Percentiles rank a stretch among this genome's conserved stretches.
phyloP scores from a whole-genome alignment of 441 rosid species.

The Syzygium syzygioides region DNA sequence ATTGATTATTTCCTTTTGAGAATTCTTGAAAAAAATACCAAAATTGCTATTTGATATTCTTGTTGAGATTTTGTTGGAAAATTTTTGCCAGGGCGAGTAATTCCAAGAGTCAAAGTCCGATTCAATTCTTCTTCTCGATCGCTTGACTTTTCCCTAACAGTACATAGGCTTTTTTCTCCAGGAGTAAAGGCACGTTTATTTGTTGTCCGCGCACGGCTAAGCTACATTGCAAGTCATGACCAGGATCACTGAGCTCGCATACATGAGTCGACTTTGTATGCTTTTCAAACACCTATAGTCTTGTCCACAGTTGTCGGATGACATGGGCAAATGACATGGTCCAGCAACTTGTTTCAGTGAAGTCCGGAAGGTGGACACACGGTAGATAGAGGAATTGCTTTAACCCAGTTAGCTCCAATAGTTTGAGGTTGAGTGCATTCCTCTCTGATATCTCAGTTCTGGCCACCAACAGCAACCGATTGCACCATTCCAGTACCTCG shows the following conservation, averaged over 20 bases:
- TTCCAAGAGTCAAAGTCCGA: too few species aligned
- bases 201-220: background rate
- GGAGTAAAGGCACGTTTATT: background rate
- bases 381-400: background rate
- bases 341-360: constrained; percentile 19
- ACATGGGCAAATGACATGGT: background rate
- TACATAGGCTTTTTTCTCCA: background rate
- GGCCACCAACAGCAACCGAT: background rate
- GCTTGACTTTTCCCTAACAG: too few species aligned
- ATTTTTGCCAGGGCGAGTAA: too few species aligned
- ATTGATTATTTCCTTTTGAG: too few species aligned
- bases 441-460: background rate
- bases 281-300: background rate
- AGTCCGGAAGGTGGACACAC: constrained; percentile 16
- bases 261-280: background rate
- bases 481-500: constrained; percentile 31
- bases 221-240: background rate
- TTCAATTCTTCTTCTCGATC: too few species aligned
- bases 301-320: background rate
- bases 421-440: background rate
- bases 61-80: too few species aligned
- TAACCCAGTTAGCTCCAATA: background rate
- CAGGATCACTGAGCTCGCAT: background rate
- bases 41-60: too few species aligned
- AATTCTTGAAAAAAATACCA: too few species aligned